Percentiles rank a stretch among this genome's conserved stretches.
Evolutionary conservation across 2,329 filamentous ascomycete species (phyloP).

Genomic region (Rhynchosporium graminicola): DNA sequence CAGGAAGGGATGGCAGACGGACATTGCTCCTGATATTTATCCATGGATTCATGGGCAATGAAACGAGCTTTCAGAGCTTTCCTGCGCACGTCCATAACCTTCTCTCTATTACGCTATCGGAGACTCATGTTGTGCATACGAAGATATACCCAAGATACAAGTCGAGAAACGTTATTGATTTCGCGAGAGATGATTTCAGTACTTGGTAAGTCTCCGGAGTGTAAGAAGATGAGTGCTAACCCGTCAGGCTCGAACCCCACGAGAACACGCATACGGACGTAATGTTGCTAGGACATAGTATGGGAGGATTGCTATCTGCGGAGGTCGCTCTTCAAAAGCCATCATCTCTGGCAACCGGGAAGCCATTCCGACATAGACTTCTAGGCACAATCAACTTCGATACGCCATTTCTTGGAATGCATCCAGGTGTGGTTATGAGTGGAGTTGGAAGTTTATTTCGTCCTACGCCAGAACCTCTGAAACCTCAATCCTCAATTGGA

Average conservation of each 20-base stretch:
- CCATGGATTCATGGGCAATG: constrained; percentile 88
- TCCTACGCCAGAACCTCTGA: constrained; percentile 44
- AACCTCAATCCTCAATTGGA: constrained; percentile 20
- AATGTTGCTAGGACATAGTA: constrained; percentile 82
- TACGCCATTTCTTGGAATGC: constrained; percentile 83
- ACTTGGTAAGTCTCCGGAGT: constrained; percentile 55
- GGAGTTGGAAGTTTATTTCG: constrained; percentile 78
- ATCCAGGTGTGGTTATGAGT: constrained; percentile 82
- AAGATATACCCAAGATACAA: constrained; percentile 84
- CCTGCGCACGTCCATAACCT: constrained; percentile 83
- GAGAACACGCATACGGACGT: constrained; percentile 74
- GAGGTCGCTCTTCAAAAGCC: constrained; percentile 68
- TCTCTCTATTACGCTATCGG: constrained; percentile 63
- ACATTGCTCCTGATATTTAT: constrained; percentile 77
- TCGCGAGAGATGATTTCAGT: constrained; percentile 82
- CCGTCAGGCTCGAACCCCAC: constrained; percentile 68
- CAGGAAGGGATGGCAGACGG: constrained; percentile 44
- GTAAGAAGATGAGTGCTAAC: constrained; percentile 25
- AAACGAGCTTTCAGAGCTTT: constrained; percentile 84
- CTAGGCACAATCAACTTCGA: constrained; percentile 82
- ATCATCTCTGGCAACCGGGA: constrained; percentile 25
- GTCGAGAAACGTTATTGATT: constrained; percentile 69
- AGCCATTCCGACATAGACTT: constrained; percentile 69
- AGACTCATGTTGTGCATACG: constrained; percentile 79
- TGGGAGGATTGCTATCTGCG: constrained; percentile 81